Percentiles rank a stretch among this genome's conserved stretches.
Conservation (phyloP, 441 rosid species). For the Dalechampia spathulata region DNA sequence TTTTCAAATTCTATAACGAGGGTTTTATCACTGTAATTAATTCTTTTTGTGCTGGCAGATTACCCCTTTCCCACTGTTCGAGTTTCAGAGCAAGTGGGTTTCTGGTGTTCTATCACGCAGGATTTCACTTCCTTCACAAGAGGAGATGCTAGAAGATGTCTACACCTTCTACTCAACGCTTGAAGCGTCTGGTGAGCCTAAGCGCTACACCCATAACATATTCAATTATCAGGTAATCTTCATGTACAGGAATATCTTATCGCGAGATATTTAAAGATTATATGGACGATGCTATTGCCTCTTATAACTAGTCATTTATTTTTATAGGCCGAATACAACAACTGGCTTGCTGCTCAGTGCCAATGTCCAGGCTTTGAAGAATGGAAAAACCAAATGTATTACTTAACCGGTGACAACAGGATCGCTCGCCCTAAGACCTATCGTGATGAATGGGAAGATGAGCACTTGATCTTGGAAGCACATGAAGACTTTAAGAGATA, state of each 20-base stretch:
- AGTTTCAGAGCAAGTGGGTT: conserved; percentile 79
- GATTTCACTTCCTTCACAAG: conserved; percentile 42
- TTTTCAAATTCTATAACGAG: not conserved
- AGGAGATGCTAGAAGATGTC: conserved; percentile 58
- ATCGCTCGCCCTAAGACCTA: conserved; percentile 31
- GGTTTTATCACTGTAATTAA: not conserved
- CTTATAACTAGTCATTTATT: not conserved
- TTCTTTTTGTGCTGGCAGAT: conserved; percentile 22
- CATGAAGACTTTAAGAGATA: conserved; percentile 18
- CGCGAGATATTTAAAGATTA: too few relatives aligned
- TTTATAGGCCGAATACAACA: conserved; percentile 40
- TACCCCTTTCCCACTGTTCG: conserved; percentile 40
- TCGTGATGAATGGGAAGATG: conserved; percentile 71
- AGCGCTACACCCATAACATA: conserved; percentile 49
- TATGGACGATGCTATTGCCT: too few relatives aligned
- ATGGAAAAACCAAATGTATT: conserved; percentile 55
- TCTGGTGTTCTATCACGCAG: conserved; percentile 63
- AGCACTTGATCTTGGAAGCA: conserved; percentile 33
- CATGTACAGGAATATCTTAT: too few relatives aligned
- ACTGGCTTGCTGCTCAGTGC: conserved; percentile 57
- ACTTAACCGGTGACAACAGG: conserved; percentile 11
- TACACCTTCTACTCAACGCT: conserved; percentile 33
- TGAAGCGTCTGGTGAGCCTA: conserved; percentile 45
- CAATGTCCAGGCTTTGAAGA: conserved; percentile 37
- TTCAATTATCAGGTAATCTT: not conserved